Percentiles rank a stretch among this genome's conserved stretches.
phyloP scores from a whole-genome alignment of 2,329 filamentous ascomycete species.

The Aureobasidium sp. region DNA sequence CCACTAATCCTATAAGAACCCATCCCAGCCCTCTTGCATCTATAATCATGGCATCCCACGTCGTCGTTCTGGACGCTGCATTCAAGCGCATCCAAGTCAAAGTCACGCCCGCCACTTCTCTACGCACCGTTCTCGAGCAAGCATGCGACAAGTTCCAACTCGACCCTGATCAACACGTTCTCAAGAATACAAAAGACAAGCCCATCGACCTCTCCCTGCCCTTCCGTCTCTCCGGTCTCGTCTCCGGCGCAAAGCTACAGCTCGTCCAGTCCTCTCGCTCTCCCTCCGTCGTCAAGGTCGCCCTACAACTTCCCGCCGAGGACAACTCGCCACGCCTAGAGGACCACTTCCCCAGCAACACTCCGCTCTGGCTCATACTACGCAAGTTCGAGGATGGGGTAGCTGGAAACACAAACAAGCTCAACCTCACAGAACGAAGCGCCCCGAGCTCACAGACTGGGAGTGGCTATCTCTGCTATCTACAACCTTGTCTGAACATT shows the following conservation, averaged over 20 bases:
- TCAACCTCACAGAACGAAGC: constrained; percentile 77
- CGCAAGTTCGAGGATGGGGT: constrained; percentile 80
- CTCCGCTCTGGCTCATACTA: constrained; percentile 81
- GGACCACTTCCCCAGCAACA: constrained; percentile 82
- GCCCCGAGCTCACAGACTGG: constrained; percentile 57
- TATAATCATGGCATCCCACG: constrained; percentile 68
- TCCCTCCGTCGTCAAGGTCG: constrained; percentile 77
- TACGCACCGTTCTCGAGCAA: constrained; percentile 80
- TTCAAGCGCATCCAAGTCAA: constrained; percentile 74
- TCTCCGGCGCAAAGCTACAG: constrained; percentile 82
- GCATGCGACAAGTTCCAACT: constrained; percentile 78
- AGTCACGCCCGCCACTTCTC: constrained; percentile 69
- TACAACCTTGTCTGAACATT: constrained; percentile 76
- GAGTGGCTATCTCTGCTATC: constrained; percentile 73
- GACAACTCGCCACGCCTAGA: constrained; percentile 63
- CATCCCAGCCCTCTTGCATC: neutral
- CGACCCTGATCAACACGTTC: constrained; percentile 62
- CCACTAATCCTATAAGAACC: neutral
- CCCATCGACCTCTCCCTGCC: constrained; percentile 76
- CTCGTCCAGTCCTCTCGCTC: constrained; percentile 82
- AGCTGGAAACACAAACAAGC: constrained; percentile 45
- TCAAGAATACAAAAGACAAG: constrained; percentile 86
- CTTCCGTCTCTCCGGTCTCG: constrained; percentile 74
- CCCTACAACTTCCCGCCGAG: constrained; percentile 72
- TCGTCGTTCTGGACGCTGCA: constrained; percentile 77